These are phyloP conservation scores for Alternaria sp. DNA, from an alignment of 2,329 filamentous ascomycete genomes.

Conservation along the genomic window DNA sequence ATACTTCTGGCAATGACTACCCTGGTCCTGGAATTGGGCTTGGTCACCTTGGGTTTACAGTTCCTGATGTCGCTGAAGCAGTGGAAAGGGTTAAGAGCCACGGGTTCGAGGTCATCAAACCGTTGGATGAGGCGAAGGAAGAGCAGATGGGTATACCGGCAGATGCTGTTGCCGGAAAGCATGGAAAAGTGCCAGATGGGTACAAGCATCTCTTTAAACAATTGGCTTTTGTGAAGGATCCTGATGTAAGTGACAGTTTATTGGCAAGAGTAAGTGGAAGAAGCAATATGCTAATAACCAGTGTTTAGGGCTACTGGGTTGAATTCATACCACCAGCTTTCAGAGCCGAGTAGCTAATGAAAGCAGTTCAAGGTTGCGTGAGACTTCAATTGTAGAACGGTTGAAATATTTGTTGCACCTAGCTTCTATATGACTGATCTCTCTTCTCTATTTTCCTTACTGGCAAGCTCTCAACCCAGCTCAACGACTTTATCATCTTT, in stretches of 20 bases:
- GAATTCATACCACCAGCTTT: constrained; percentile 41
- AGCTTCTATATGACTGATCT: neutral
- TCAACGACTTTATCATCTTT: neutral
- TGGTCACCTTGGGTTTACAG: constrained; percentile 49
- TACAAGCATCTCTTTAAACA: constrained; percentile 45
- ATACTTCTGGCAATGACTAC: constrained; percentile 43
- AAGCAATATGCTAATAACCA: constrained; percentile 11
- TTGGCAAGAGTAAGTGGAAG: neutral
- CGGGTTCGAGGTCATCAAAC: constrained; percentile 41
- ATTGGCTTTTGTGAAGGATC: constrained; percentile 47
- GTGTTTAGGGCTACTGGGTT: constrained; percentile 41
- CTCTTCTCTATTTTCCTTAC: neutral
- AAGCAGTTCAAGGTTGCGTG: neutral
- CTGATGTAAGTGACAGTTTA: constrained; percentile 39
- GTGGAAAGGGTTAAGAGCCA: constrained; percentile 32
- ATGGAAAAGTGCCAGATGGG: constrained; percentile 31
- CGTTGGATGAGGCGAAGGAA: constrained; percentile 36
- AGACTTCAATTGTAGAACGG: neutral
- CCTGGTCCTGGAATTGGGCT: constrained; percentile 34
- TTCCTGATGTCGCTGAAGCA: constrained; percentile 40
- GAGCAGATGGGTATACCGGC: constrained; percentile 36
- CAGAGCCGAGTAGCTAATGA: neutral
- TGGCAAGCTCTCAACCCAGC: neutral
- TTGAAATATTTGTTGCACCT: neutral
- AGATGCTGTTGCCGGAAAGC: constrained; percentile 25